Base-by-base conservation (phyloP, 176 grass and related monocot species). In the Olyra latifolia region DNA sequence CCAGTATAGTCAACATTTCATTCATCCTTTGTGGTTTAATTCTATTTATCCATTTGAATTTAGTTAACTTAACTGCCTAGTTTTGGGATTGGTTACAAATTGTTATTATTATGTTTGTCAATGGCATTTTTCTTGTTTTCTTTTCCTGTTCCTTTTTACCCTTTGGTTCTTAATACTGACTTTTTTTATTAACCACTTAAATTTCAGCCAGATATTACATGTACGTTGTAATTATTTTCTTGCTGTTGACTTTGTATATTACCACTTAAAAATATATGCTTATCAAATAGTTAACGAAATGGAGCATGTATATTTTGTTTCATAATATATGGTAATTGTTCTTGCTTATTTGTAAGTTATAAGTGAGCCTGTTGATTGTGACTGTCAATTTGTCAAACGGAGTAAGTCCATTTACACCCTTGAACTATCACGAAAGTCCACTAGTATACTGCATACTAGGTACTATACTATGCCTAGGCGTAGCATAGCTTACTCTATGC, bases 351-450 rank as follows among this genome's bases (percentile, higher is more conserved):
- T 74, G 17, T 41, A 35, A 7, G 29, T 20, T 69, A 35, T 49
- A 69, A 69, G 22, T 61, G 41, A 61, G 20, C 11, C 49, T 79
- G 29, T 38, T 62, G 40, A n/a, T 73, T 82, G 42, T 72, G 25
- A 62, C 25, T 27, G 3, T 69, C 43, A 25, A 20, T 70, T 48
- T 67, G 6, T 19, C 39, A 30, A 50, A 39, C 25, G 17, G 35
- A 48, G 25, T 32, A 25, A n/a, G n/a, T n/a, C n/a, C n/a, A n/a
- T n/a, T n/a, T n/a, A n/a, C n/a, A n/a, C n/a, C n/a, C n/a, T n/a
- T n/a, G n/a, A n/a, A n/a, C n/a, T n/a, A n/a, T n/a, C n/a, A n/a
- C n/a, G n/a, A n/a, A n/a, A n/a, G n/a, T n/a, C n/a, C n/a, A n/a
- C n/a, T n/a, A n/a, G n/a, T n/a, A n/a, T n/a, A n/a, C n/a, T n/a